phyloP scores from a whole-genome alignment of 129 eudicot species.

The Dittrichia graveolens region DNA sequence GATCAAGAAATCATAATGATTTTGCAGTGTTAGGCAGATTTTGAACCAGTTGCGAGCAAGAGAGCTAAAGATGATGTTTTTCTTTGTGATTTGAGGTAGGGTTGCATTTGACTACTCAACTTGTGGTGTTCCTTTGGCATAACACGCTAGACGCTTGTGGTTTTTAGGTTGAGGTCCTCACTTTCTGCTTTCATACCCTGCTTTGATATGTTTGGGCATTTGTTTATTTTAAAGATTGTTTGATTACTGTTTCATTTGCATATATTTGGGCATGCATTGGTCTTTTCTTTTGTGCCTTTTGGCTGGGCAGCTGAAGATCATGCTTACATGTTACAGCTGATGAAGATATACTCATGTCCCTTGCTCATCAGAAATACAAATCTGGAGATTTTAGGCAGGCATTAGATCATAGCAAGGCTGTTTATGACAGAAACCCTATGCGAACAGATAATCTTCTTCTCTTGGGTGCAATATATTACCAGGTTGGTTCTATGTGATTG shows the following conservation, averaged over 20 bases:
- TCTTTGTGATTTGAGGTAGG: constrained; percentile 2
- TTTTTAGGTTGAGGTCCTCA: constrained; percentile 4
- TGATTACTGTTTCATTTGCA: background rate
- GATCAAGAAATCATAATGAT: constrained; percentile 5
- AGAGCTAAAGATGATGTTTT: background rate
- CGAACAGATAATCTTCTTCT: constrained; percentile 93
- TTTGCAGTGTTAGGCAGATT: constrained; percentile 2
- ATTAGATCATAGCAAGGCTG: constrained; percentile 80
- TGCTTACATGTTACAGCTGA: constrained; percentile 48
- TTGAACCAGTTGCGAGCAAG: constrained; percentile 16
- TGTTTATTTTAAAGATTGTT: constrained; percentile 3
- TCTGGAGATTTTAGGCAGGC: constrained; percentile 93
- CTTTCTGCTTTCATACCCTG: constrained; percentile 4
- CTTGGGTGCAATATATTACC: constrained; percentile 88
- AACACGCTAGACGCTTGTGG: constrained; percentile 4
- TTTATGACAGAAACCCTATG: constrained; percentile 76
- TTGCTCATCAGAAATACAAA: constrained; percentile 88
- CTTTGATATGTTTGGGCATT: constrained; percentile 4
- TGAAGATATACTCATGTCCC: constrained; percentile 67
- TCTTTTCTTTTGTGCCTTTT: constrained; percentile 9
- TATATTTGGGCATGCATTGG: background rate
- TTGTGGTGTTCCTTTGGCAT: constrained; percentile 14
- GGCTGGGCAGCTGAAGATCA: constrained; percentile 27
- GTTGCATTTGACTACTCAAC: background rate
- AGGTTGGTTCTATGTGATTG: constrained; percentile 58